These are phyloP conservation scores for Nitzschia sp. DNA, from an alignment of 108 stramenopile species.

Conservation along the genomic window DNA sequence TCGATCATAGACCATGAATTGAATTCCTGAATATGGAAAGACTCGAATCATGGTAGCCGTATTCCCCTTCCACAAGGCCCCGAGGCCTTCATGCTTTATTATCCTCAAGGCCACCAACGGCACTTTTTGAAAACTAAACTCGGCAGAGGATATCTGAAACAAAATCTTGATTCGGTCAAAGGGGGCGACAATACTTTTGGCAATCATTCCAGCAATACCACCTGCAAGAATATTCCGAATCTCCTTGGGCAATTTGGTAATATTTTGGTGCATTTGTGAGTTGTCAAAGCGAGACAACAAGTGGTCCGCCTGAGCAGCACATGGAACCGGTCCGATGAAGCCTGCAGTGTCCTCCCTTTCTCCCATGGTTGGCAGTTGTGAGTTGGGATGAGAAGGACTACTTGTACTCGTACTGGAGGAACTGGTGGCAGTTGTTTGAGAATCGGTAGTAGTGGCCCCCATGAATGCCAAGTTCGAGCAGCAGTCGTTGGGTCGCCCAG, in stretches of 20 bases:
- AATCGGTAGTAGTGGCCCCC: too few species aligned
- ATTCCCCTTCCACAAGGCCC: conserved; percentile 94
- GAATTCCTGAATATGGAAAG: conserved; percentile 95
- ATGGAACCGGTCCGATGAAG: background rate
- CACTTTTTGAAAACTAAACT: conserved; percentile 67
- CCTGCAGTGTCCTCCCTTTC: background rate
- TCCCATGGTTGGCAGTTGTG: background rate
- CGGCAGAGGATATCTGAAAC: conserved; percentile 75
- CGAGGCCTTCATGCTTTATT: conserved; percentile 72
- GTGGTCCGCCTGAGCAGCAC: background rate
- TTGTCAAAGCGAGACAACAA: background rate
- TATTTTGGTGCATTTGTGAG: conserved; percentile 16
- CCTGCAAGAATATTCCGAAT: conserved; percentile 73
- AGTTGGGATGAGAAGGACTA: too few species aligned
- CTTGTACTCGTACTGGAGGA: too few species aligned
- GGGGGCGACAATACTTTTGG: conserved; percentile 88
- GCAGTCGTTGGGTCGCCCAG: too few species aligned
- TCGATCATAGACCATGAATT: conserved; percentile 95
- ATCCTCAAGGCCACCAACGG: conserved; percentile 65
- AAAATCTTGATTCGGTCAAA: conserved; percentile 89
- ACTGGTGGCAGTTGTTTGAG: too few species aligned
- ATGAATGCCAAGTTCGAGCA: too few species aligned
- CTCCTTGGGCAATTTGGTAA: conserved; percentile 62
- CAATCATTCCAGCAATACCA: conserved; percentile 84
- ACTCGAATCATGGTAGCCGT: conserved; percentile 94